Conservation (phyloP, 805 yeast genomes). For the Monosporozyma siamensis region DNA sequence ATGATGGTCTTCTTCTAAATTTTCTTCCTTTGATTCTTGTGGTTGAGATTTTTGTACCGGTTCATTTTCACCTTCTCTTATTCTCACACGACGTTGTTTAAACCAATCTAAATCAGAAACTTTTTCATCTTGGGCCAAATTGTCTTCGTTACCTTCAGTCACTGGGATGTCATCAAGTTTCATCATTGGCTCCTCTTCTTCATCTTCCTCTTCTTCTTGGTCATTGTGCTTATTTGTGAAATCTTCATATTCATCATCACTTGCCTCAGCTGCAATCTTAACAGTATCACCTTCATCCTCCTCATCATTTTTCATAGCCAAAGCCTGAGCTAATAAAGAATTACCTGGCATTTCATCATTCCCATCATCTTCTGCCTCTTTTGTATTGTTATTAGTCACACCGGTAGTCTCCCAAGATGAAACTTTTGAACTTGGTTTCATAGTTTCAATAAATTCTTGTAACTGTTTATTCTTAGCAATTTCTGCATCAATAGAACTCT, state of each 20-base stretch:
- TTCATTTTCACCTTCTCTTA: constrained; percentile 39
- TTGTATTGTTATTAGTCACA: constrained; percentile 7
- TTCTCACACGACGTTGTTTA: constrained; percentile 61
- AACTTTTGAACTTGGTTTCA: constrained; percentile 63
- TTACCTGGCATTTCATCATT: constrained; percentile 25
- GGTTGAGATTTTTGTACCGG: no score
- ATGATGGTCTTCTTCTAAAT: constrained; percentile 4
- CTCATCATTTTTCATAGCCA: constrained; percentile 30
- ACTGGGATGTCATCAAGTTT: constrained; percentile 26
- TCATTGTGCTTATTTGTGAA: constrained; percentile 21
- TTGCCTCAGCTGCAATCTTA: constrained; percentile 29
- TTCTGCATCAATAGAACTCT: constrained; percentile 43
- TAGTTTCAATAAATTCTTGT: constrained; percentile 71
- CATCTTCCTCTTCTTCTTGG: constrained; percentile 23
- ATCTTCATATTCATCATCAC: constrained; percentile 38
- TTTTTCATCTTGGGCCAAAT: constrained; percentile 37
- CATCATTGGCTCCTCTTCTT: constrained; percentile 45
- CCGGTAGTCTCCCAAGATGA: constrained; percentile 56
- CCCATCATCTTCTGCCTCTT: constrained; percentile 29
- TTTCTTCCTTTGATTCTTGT: constrained; percentile 7
- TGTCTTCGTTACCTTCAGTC: constrained; percentile 16
- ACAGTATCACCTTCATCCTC: constrained; percentile 20
- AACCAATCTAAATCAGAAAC: constrained; percentile 85
- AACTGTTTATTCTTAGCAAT: constrained; percentile 58
- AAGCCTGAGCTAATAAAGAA: constrained; percentile 33